These are phyloP conservation scores for Suhomyces kunorum DNA, from an alignment of 1,139 yeast species.

Conservation along the genomic window DNA sequence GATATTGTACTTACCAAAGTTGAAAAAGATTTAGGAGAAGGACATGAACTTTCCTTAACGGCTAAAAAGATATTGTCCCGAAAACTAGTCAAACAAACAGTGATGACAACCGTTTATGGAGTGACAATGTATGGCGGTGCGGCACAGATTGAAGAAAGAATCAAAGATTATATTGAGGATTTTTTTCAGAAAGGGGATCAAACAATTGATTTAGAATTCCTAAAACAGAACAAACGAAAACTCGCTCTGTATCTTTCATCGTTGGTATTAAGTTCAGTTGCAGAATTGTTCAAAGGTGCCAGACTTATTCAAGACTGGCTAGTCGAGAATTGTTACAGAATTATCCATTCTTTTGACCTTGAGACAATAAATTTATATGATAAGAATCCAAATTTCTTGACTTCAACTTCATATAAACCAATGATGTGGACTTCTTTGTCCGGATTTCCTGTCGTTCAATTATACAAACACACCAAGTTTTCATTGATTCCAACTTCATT, in stretches of 20 bases:
- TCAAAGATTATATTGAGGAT: constrained; percentile 25
- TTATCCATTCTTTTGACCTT: constrained; percentile 31
- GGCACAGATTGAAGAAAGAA: constrained; percentile 32
- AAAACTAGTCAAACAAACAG: constrained; percentile 45
- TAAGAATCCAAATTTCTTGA: constrained; percentile 21
- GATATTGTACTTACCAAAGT: constrained; percentile 27
- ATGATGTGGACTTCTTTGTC: constrained; percentile 48
- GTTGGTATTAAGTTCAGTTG: constrained; percentile 34
- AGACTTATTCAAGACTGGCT: constrained; percentile 41
- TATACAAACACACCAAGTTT: constrained; percentile 27
- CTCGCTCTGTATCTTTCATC: constrained; percentile 29
- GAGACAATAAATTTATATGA: constrained; percentile 19
- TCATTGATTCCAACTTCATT: constrained; percentile 25
- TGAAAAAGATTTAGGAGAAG: constrained; percentile 12
- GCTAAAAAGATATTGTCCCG: constrained; percentile 28
- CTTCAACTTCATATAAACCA: constrained; percentile 26
- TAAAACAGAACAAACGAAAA: not conserved
- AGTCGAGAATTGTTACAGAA: constrained; percentile 30
- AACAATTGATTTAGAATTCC: not conserved
- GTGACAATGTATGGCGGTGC: constrained; percentile 44
- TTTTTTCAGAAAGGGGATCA: not conserved
- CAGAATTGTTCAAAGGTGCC: constrained; percentile 39
- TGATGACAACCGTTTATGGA: constrained; percentile 52
- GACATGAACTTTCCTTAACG: constrained; percentile 17
- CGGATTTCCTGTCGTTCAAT: constrained; percentile 47